These are phyloP conservation scores for Apophysomyces ossiformis DNA, from an alignment of 371 early-diverging fungal genomes.

Conservation along the genomic window DNA sequence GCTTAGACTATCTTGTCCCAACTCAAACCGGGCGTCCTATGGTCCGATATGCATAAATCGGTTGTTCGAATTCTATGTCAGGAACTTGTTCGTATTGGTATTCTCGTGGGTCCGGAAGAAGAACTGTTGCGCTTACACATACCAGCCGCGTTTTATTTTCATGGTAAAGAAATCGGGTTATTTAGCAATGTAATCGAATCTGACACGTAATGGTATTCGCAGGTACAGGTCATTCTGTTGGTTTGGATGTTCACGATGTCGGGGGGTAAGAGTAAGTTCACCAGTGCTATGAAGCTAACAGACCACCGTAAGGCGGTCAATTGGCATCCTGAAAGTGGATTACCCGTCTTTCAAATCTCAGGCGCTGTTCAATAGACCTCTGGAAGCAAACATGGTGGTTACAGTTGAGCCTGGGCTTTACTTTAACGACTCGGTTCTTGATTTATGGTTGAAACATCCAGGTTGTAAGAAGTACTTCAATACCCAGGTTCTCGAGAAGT, in stretches of 20 bases:
- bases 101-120: constrained; percentile 66
- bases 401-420: constrained; percentile 93
- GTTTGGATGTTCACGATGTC: constrained; percentile 86
- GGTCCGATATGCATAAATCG: constrained; percentile 87
- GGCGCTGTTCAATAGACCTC: constrained; percentile 29
- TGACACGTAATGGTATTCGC: not conserved
- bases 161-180: constrained; percentile 54
- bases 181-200: not conserved
- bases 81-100: constrained; percentile 73
- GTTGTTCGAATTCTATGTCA: constrained; percentile 68
- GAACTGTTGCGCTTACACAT: constrained; percentile 67
- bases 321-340: not conserved
- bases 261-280: constrained; percentile 68
- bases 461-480: constrained; percentile 66
- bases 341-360: not conserved
- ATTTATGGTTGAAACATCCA: constrained; percentile 56
- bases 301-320: not conserved
- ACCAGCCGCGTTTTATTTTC: constrained; percentile 84
- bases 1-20: constrained; percentile 49
- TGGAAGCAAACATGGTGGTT: constrained; percentile 82
- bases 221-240: constrained; percentile 67
- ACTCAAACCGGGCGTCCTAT: constrained; percentile 79
- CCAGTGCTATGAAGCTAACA: not conserved
- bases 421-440: constrained; percentile 59
- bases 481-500: constrained; percentile 63